These are phyloP conservation scores for Psilocybe cubensis DNA, from an alignment of 768 basidiomycete genomes.

Conservation along the genomic window DNA sequence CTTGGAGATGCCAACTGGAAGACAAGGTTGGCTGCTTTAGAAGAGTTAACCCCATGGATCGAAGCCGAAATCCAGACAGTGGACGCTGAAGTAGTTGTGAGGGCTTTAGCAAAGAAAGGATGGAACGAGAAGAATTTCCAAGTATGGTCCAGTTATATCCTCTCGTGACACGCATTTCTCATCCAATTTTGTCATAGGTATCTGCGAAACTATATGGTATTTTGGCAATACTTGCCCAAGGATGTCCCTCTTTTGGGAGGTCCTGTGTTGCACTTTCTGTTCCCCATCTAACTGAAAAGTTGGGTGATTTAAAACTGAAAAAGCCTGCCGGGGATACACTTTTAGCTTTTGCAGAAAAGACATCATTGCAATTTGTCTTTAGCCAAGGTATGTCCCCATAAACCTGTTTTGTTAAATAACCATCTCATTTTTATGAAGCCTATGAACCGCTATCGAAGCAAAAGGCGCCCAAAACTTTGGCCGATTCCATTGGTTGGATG, in stretches of 20 bases:
- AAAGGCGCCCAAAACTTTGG: slow-evolving; percentile 96
- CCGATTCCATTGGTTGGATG: slow-evolving; percentile 89
- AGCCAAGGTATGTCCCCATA: slow-evolving; percentile 66
- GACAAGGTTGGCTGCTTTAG: slow-evolving; percentile 81
- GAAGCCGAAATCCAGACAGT: slow-evolving; percentile 64
- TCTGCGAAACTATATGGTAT: slow-evolving; percentile 88
- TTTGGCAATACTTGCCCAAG: slow-evolving; percentile 71
- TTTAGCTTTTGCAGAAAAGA: slow-evolving; percentile 85
- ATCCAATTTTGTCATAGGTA: slow-evolving; percentile 56
- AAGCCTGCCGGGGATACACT: slow-evolving; percentile 93
- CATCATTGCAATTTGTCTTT: slow-evolving; percentile 92
- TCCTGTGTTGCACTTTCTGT: slow-evolving; percentile 84
- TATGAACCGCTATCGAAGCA: slow-evolving; percentile 94
- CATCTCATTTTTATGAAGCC: slow-evolving; percentile 45
- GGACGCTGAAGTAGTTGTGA: slow-evolving; percentile 88
- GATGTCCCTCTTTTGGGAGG: slow-evolving; percentile 82
- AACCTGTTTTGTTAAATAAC: not conserved
- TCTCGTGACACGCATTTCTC: not conserved
- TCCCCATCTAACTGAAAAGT: slow-evolving; percentile 86
- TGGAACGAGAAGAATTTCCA: slow-evolving; percentile 99
- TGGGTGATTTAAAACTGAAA: slow-evolving; percentile 96
- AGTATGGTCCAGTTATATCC: slow-evolving; percentile 40
- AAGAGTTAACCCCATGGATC: slow-evolving; percentile 85
- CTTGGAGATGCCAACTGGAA: slow-evolving; percentile 96
- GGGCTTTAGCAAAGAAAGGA: slow-evolving; percentile 89